A percentile compares a stretch with the other conserved stretches of the same genome.
phyloP scores from a whole-genome alignment of 1,284 basidiomycete species.

The Ceratobasidium sp. region DNA sequence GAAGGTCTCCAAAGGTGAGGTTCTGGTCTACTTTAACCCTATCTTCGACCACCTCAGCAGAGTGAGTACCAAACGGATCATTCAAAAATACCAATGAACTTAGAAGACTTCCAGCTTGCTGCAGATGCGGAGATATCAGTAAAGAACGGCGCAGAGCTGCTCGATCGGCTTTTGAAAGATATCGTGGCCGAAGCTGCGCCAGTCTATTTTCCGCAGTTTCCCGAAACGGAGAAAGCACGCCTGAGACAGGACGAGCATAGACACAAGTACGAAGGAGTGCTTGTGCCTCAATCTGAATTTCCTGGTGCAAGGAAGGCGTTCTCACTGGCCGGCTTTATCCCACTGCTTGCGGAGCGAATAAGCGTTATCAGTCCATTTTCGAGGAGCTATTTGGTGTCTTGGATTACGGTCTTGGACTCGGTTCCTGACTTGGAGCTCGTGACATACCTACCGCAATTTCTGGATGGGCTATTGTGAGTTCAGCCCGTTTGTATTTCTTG shows the following conservation, averaged over 20 bases:
- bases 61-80: constrained; percentile 63
- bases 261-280: constrained; percentile 64
- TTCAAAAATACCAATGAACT: neutral
- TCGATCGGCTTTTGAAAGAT: constrained; percentile 97
- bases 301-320: constrained; percentile 78
- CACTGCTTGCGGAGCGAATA: constrained; percentile 92
- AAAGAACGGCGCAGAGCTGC: constrained; percentile 98
- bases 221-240: constrained; percentile 79
- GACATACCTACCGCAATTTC: constrained; percentile 92
- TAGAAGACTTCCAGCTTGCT: constrained; percentile 74
- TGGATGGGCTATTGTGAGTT: constrained; percentile 93
- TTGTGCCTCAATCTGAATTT: constrained; percentile 71
- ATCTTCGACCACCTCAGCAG: constrained; percentile 98
- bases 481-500: constrained; percentile 24
- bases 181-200: constrained; percentile 98
- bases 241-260: constrained; percentile 52
- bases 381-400: constrained; percentile 94
- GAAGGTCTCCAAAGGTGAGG: constrained; percentile 98
- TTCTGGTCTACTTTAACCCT: constrained; percentile 97
- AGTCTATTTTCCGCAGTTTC: constrained; percentile 91
- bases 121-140: constrained; percentile 97
- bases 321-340: constrained; percentile 94
- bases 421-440: constrained; percentile 97
- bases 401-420: constrained; percentile 96
- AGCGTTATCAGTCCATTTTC: constrained; percentile 97